A percentile compares a stretch with the other conserved stretches of the same genome.
Conservation (phyloP, 495 filamentous ascomycete genomes). For the Podospora australis region DNA sequence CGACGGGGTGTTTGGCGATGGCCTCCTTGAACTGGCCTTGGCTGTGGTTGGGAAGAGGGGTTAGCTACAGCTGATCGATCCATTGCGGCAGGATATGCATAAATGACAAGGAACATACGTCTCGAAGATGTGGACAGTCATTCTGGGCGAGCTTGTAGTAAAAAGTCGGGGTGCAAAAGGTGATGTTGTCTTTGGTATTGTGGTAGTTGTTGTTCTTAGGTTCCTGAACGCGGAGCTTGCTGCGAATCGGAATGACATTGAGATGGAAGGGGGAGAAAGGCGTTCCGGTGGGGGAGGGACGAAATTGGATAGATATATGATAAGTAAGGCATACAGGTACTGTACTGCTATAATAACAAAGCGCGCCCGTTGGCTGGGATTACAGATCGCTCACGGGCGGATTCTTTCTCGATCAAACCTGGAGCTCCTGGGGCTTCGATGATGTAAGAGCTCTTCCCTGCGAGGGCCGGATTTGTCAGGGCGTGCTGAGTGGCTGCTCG, state of each 20-base stretch:
- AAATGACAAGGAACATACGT: constrained; percentile 28
- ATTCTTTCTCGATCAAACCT: too few relatives aligned
- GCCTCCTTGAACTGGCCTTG: constrained; percentile 54
- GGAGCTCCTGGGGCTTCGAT: too few relatives aligned
- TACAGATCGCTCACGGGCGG: too few relatives aligned
- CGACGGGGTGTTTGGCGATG: constrained; percentile 47
- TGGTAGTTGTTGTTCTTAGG: not conserved
- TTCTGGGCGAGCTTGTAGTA: constrained; percentile 36
- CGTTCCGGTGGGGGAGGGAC: constrained; percentile 3
- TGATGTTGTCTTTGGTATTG: not conserved
- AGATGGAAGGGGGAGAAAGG: not conserved
- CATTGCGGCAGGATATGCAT: not conserved
- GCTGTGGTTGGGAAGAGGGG: too few relatives aligned
- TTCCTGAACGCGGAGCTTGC: not conserved
- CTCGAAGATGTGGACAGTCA: constrained; percentile 37
- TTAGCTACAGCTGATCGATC: not conserved
- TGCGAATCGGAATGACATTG: constrained; percentile 25
- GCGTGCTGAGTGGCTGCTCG: too few relatives aligned
- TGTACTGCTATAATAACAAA: too few relatives aligned
- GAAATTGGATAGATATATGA: too few relatives aligned
- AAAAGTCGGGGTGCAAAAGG: constrained; percentile 22
- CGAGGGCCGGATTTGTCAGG: too few relatives aligned
- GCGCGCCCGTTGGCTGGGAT: too few relatives aligned
- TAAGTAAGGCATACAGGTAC: too few relatives aligned
- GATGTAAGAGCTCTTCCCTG: too few relatives aligned